Evolutionary conservation across 192 early-diverging fungal genomes (phyloP).

Genomic region (Pilaira anomala): DNA sequence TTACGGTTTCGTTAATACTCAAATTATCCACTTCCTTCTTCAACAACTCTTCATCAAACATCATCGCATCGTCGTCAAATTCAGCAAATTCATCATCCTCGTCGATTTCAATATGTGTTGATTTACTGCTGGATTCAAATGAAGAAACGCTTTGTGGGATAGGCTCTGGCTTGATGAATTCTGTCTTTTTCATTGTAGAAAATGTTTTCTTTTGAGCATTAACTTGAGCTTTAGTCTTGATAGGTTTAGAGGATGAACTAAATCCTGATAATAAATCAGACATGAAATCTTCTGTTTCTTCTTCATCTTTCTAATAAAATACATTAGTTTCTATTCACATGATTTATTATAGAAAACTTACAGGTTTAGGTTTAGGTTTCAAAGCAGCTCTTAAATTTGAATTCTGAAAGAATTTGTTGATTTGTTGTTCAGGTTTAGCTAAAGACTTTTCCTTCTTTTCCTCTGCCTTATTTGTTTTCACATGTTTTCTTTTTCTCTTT

Average conservation of each 20-base stretch:
- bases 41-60: not conserved
- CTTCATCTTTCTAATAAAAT: slow-evolving; percentile 12
- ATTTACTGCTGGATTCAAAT: not conserved
- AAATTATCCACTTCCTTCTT: not conserved
- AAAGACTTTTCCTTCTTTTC: not conserved
- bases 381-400: slow-evolving; percentile 1
- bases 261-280: slow-evolving; percentile 16
- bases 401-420: slow-evolving; percentile 20
- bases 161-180: not conserved
- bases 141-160: too few relatives aligned
- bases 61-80: not conserved
- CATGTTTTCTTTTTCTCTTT: slow-evolving; percentile 28
- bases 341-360: not conserved
- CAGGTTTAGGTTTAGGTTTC: not conserved
- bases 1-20: not conserved
- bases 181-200: not conserved
- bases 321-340: too few relatives aligned
- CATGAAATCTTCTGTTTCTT: slow-evolving; percentile 35
- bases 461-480: slow-evolving; percentile 15
- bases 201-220: not conserved
- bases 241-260: slow-evolving; percentile 8
- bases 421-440: not conserved
- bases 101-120: not conserved
- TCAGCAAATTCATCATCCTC: slow-evolving; percentile 3
- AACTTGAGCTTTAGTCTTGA: not conserved